These are phyloP conservation scores for Dianthus caryophyllus DNA, from an alignment of 148 eudicot genomes.

Conservation along the genomic window DNA sequence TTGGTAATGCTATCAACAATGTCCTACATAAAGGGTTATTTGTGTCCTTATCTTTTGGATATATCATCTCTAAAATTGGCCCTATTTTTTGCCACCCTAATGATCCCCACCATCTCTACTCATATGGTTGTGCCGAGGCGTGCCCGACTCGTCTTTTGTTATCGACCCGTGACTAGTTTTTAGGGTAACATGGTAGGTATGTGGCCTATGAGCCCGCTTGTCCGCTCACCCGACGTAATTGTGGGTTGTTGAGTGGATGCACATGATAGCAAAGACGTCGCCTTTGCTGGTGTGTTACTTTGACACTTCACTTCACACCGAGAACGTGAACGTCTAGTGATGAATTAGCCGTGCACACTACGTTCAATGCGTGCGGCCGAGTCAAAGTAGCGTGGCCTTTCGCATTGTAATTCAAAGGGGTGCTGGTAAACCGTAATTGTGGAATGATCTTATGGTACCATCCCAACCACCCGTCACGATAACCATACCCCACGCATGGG, in stretches of 20 bases:
- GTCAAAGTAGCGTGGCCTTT: too few species aligned
- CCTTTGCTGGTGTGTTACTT: too few species aligned
- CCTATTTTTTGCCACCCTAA: conserved; percentile 18
- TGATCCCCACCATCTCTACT: conserved; percentile 16
- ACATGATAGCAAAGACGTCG: not conserved
- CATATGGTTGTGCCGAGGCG: conserved; percentile 25
- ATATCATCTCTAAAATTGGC: conserved; percentile 28
- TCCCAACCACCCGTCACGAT: conserved; percentile 92
- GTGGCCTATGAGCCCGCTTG: conserved; percentile 14
- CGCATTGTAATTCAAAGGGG: conserved; percentile 31
- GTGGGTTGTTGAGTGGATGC: not conserved
- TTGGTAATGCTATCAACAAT: not conserved
- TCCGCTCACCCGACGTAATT: too few species aligned
- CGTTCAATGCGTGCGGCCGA: too few species aligned
- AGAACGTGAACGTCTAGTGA: too few species aligned
- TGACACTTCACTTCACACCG: too few species aligned
- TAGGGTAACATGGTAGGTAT: conserved; percentile 6
- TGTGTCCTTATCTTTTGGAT: conserved; percentile 28
- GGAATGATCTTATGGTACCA: conserved; percentile 85
- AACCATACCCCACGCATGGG: conserved; percentile 88
- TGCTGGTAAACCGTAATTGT: conserved; percentile 79
- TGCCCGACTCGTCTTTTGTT: conserved; percentile 10
- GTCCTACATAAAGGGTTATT: conserved; percentile 17
- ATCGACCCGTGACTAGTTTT: not conserved
- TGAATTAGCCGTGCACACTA: too few species aligned